Base-by-base conservation (phyloP, 768 basidiomycete species). In the Megacollybia marginata region DNA sequence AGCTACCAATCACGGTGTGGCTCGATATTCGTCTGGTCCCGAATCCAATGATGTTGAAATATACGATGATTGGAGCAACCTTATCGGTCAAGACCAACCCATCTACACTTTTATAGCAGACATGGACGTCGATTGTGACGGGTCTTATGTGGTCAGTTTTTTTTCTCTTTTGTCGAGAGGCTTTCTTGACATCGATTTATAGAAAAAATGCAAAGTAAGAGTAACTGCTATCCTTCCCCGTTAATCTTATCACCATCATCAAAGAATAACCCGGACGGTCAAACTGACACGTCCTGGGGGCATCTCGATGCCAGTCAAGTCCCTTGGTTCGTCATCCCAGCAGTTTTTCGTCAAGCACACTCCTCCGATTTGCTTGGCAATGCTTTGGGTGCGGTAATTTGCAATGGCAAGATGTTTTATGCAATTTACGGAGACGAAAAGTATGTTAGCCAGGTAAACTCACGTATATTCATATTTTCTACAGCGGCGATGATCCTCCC, bases 361-460 rank as follows among this genome's bases (percentile, higher is more conserved):
- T 40, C 38, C 15, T 28, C 23, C 23, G 33, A 54, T 9, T 44
- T 57, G 33, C 50, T 44, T n/a, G 31, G 42, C 44, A 59, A 61
- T 57, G 57, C 59, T 12, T 52, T 62, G 5, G 62, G 58, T 9
- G 59, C 59, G 2, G 56, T 62, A 33, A 59, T 62, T 9, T 62
- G 61, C 40, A 52, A 52, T 32, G 53, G 47, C 4, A 55, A 59
- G 46, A 61, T 62, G 60, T 58, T 58, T 18, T 62, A 62, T 38
- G 59, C 55, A 10, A 62, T 62, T 23, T 58, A 57, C 20, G 62
- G 59, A 13, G 62, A 62, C 38, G 52, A 54, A 34, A 53, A 62
- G 61, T 62, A 28, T 28, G 23, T 28, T 28, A 28, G 6, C 6
- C 23, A 28, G 4, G 4, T 6, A 28, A 28, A 28, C 23, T 28